Percentiles rank a stretch among this genome's conserved stretches.
Conservation (phyloP, 371 early-diverging fungal genomes). For the Amoeboaphelidium occidentale region DNA sequence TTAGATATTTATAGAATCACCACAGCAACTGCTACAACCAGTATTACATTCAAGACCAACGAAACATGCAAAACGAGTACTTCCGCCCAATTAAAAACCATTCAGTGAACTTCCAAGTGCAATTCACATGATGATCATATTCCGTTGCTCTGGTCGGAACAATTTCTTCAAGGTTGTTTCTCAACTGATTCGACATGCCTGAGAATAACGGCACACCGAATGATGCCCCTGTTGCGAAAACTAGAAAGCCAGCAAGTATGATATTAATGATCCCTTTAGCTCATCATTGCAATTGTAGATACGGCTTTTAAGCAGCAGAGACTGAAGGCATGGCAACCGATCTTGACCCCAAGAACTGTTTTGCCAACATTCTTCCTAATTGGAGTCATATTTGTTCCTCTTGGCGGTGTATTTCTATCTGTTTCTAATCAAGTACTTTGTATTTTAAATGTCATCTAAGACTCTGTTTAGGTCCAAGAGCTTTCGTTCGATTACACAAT, state of each 20-base stretch:
- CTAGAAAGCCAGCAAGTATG: background rate
- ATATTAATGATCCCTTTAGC: background rate
- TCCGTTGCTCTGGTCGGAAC: too few relatives aligned
- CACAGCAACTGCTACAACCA: too few relatives aligned
- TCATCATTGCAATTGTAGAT: conserved; percentile 20
- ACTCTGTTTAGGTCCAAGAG: conserved; percentile 27
- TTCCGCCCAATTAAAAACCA: too few relatives aligned
- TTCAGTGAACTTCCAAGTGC: too few relatives aligned
- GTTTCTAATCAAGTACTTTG: conserved; percentile 8
- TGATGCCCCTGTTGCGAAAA: too few relatives aligned
- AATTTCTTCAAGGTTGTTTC: too few relatives aligned
- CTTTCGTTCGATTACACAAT: conserved; percentile 69
- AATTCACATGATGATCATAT: too few relatives aligned
- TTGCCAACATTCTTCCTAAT: conserved; percentile 71
- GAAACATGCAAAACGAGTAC: too few relatives aligned
- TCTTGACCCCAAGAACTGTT: conserved; percentile 79
- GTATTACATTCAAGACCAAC: too few relatives aligned
- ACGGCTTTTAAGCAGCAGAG: conserved; percentile 93
- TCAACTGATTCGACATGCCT: too few relatives aligned
- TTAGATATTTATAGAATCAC: too few relatives aligned
- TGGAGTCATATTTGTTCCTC: conserved; percentile 69
- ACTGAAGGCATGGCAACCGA: conserved; percentile 90
- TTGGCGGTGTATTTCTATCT: conserved; percentile 57
- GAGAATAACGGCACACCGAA: too few relatives aligned
- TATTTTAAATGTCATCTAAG: background rate